A percentile compares a stretch with the other conserved stretches of the same genome.
Conservation (phyloP, 305 asterid species). For the Ajuga reptans region DNA sequence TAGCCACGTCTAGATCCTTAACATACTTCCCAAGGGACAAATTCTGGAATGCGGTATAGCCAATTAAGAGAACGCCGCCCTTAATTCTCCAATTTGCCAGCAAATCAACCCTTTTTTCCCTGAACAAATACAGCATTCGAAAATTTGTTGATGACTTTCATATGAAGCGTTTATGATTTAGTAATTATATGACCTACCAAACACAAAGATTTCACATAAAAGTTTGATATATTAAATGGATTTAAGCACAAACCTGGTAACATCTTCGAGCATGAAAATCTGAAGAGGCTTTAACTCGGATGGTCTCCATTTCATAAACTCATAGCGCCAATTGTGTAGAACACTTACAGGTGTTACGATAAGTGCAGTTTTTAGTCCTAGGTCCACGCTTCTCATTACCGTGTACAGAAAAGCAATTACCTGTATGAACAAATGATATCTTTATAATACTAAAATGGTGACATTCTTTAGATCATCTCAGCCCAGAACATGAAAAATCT, state of each 20-base stretch:
- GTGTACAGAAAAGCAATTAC: constrained; percentile 85
- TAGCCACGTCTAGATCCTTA: constrained; percentile 77
- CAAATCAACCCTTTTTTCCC: constrained; percentile 77
- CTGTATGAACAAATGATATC: constrained; percentile 34
- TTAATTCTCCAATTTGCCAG: constrained; percentile 76
- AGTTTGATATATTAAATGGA: background rate
- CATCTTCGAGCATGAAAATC: constrained; percentile 88
- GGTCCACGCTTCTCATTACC: constrained; percentile 80
- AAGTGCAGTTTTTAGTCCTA: constrained; percentile 81
- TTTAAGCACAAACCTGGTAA: constrained; percentile 50
- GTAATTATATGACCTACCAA: background rate
- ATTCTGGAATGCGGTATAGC: constrained; percentile 81
- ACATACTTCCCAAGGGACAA: constrained; percentile 81
- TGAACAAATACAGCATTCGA: constrained; percentile 26
- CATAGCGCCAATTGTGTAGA: constrained; percentile 88
- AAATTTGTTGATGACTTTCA: too few relatives aligned
- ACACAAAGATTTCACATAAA: too few relatives aligned
- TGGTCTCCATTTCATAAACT: constrained; percentile 89
- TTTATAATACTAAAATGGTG: constrained; percentile 16
- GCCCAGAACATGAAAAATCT: background rate
- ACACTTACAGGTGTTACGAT: constrained; percentile 95
- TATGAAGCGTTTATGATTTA: too few relatives aligned
- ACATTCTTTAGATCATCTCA: constrained; percentile 1
- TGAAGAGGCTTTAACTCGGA: constrained; percentile 87
- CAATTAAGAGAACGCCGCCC: constrained; percentile 89